A percentile compares a stretch with the other conserved stretches of the same genome.
These are phyloP conservation scores for Chrysoporthe austroafricana DNA, from an alignment of 2,329 filamentous ascomycete species.

Conservation along the genomic window DNA sequence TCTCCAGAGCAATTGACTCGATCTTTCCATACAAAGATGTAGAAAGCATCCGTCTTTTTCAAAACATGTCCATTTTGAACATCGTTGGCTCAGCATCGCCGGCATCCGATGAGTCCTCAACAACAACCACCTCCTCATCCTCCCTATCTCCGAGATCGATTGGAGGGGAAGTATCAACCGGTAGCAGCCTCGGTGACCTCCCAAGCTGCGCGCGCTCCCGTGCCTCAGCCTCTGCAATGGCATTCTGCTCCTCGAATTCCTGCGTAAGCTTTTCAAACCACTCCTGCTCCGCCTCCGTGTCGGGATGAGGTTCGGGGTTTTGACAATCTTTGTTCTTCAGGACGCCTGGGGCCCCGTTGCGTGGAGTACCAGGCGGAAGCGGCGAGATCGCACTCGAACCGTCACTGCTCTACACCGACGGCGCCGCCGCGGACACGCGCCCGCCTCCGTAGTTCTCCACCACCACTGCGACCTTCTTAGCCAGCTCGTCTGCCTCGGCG, in stretches of 20 bases:
- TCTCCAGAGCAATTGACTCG: not conserved
- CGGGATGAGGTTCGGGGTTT: not conserved
- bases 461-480: slow-evolving; percentile 77
- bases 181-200: not conserved
- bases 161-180: not conserved
- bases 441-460: slow-evolving; percentile 64
- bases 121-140: not conserved
- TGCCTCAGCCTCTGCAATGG: not conserved
- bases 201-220: not conserved
- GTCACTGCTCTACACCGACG: slow-evolving; percentile 27
- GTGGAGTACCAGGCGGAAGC: slow-evolving; percentile 3
- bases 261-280: slow-evolving; percentile 2
- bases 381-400: slow-evolving; percentile 7
- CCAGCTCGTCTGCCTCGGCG: slow-evolving; percentile 88
- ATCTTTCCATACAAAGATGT: not conserved
- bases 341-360: not conserved
- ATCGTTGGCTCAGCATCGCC: slow-evolving; percentile 14
- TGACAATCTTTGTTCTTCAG: not conserved
- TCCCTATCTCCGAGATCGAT: slow-evolving; percentile 3
- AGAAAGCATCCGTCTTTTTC: not conserved
- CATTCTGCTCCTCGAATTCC: slow-evolving; percentile 1
- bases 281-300: not conserved
- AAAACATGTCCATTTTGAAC: slow-evolving; percentile 16
- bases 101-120: not conserved
- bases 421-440: slow-evolving; percentile 10